Percentiles rank a stretch among this genome's conserved stretches.
These are phyloP conservation scores for Komagataella pastoris DNA, from an alignment of 805 yeast species.

Conservation along the genomic window DNA sequence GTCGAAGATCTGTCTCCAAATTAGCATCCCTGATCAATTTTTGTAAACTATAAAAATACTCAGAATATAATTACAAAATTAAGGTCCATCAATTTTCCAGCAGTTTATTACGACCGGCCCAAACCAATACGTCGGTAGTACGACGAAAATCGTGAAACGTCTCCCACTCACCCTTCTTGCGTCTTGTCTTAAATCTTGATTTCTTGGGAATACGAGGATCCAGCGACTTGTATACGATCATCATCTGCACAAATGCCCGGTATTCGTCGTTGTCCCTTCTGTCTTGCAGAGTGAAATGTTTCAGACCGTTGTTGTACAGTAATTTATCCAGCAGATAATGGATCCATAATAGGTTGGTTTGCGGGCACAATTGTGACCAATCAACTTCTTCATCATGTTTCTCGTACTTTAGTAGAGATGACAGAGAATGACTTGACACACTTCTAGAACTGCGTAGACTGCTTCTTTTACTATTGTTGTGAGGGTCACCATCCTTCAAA, in stretches of 20 bases:
- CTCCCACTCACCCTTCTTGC: not conserved
- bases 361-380: constrained; percentile 33
- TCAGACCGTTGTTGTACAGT: constrained; percentile 21
- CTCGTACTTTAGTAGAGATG: not conserved
- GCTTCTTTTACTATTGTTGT: not conserved
- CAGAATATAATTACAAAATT: not conserved
- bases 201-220: constrained; percentile 15
- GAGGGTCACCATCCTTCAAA: constrained; percentile 1
- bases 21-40: not conserved
- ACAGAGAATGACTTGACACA: not conserved
- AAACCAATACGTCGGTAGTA: not conserved
- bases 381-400: constrained; percentile 18
- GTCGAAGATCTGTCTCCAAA: not conserved
- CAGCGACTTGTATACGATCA: constrained; percentile 17
- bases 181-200: not conserved
- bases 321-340: constrained; percentile 44
- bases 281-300: constrained; percentile 4
- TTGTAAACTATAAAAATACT: not conserved
- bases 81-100: not conserved
- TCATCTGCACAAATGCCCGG: constrained; percentile 12
- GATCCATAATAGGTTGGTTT: constrained; percentile 51
- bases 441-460: not conserved
- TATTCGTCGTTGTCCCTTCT: constrained; percentile 14
- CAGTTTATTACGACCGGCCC: constrained; percentile 1
- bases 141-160: not conserved